A percentile compares a stretch with the other conserved stretches of the same genome.
phyloP scores from a whole-genome alignment of 2,329 filamentous ascomycete genomes.

The Nectriaceae sp. region DNA sequence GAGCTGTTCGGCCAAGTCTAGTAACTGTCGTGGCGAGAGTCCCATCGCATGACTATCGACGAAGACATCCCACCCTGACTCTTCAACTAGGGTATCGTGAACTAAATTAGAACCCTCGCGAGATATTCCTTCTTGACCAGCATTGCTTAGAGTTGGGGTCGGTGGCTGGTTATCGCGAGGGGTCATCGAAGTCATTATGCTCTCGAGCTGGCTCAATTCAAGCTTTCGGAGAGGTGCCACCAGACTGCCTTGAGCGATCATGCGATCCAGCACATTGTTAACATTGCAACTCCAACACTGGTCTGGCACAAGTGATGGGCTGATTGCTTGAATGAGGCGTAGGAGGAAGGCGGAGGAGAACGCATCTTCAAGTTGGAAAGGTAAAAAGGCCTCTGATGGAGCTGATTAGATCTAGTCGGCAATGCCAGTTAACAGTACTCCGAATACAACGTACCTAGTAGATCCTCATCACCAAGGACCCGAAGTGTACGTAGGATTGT shows the following conservation, averaged over 20 bases:
- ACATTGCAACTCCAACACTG: slow-evolving; percentile 39
- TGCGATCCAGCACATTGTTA: slow-evolving; percentile 37
- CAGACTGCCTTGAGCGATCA: slow-evolving; percentile 39
- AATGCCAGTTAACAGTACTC: background rate
- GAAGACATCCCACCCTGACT: slow-evolving; percentile 35
- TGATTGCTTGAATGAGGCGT: slow-evolving; percentile 34
- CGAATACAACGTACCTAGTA: slow-evolving; percentile 20
- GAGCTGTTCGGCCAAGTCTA: slow-evolving; percentile 33
- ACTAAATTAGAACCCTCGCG: background rate
- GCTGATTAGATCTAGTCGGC: no score
- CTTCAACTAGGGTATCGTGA: slow-evolving; percentile 9
- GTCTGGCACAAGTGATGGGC: slow-evolving; percentile 37
- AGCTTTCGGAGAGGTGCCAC: slow-evolving; percentile 39
- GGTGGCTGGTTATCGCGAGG: slow-evolving; percentile 17
- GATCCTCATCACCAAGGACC: slow-evolving; percentile 30
- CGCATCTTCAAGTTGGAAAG: slow-evolving; percentile 43
- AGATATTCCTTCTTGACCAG: fast-evolving
- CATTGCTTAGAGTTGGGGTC: slow-evolving; percentile 6
- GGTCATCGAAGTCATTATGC: slow-evolving; percentile 37
- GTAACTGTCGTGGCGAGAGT: slow-evolving; percentile 31
- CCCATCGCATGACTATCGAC: slow-evolving; percentile 33
- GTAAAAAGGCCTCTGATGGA: slow-evolving; percentile 37
- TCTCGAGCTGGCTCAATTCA: slow-evolving; percentile 40
- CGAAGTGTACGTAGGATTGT: slow-evolving; percentile 27
- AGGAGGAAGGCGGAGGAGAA: slow-evolving; percentile 44